Base-by-base conservation (phyloP, 164 flowering plant genomes). In the Annona cherimola region DNA sequence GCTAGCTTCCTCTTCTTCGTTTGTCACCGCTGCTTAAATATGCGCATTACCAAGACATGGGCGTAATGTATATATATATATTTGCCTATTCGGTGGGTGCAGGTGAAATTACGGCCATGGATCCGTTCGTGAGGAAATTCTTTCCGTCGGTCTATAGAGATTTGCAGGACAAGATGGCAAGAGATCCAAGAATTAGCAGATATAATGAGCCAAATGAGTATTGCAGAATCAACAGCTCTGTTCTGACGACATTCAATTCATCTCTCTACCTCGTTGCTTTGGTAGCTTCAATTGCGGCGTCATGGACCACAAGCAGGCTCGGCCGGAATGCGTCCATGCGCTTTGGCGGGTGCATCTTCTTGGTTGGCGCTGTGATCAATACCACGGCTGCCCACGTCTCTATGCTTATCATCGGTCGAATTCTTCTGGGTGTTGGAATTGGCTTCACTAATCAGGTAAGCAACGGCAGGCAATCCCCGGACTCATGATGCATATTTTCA, bases 41-140 rank as follows among this genome's bases (percentile, higher is more conserved):
- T n/a, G n/a, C n/a, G n/a, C n/a, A n/a, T n/a, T n/a, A n/a, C n/a
- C n/a, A n/a, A n/a, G n/a, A n/a, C n/a, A n/a, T n/a, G n/a, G n/a
- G n/a, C n/a, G n/a, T n/a, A n/a, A n/a, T n/a, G n/a, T n/a, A n/a
- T n/a, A n/a, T n/a, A n/a, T n/a, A n/a, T n/a, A n/a, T n/a, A n/a
- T n/a, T n/a, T n/a, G n/a, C n/a, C n/a, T n/a, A n/a, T n/a, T n/a
- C n/a, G n/a, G n/a, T n/a, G n/a, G n/a, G n/a, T n/a, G n/a, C 66
- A 89, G 94, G 94, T 79, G 94, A 90, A 9, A 92, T 90, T 39
- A 90, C 94, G 41, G 74, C 92, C 5, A 88, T 88, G 94, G 67
- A 70, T 4, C 42, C 84, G 40, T 90, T 90, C 67, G 65, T 89
- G 83, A 45, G 66, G 80, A 82, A 83, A 66, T 89, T 89, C 66